A percentile compares a stretch with the other conserved stretches of the same genome.
Evolutionary conservation across 2,329 filamentous ascomycete genomes (phyloP).

Genomic region (Colletotrichum sp.): DNA sequence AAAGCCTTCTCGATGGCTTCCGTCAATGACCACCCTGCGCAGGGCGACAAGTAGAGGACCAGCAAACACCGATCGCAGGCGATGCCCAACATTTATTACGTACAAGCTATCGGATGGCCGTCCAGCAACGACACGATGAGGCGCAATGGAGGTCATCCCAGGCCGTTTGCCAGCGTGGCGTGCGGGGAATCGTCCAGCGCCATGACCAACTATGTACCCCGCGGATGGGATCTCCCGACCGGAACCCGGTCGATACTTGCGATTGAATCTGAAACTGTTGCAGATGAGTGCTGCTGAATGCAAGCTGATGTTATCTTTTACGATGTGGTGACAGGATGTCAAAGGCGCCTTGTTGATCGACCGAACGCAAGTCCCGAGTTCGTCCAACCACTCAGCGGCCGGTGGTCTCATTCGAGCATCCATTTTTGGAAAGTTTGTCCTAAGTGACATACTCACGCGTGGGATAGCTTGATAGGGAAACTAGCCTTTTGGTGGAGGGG

Average conservation of each 20-base stretch:
- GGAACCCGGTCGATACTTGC: not conserved
- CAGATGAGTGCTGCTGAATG: not conserved
- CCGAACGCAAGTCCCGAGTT: not conserved
- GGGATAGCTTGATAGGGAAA: not conserved
- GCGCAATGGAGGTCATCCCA: not conserved
- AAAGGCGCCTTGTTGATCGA: not conserved
- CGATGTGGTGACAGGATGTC: not conserved
- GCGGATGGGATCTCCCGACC: not conserved
- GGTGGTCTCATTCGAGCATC: not conserved
- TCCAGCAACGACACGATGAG: not conserved
- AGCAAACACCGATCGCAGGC: not conserved
- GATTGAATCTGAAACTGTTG: not conserved
- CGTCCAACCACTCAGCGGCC: not conserved
- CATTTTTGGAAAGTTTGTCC: not conserved
- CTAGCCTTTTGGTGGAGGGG: not conserved
- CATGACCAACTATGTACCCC: not conserved
- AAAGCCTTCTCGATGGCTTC: not conserved
- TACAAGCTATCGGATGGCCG: not conserved
- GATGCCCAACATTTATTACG: not conserved
- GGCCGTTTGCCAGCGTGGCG: not conserved
- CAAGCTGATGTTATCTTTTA: not conserved
- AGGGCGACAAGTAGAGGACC: not conserved
- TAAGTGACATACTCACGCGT: not conserved
- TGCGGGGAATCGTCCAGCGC: slow-evolving; percentile 6
- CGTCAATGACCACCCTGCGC: not conserved